Conservation (phyloP, 2,329 filamentous ascomycete genomes). For the Xylaria sp. region DNA sequence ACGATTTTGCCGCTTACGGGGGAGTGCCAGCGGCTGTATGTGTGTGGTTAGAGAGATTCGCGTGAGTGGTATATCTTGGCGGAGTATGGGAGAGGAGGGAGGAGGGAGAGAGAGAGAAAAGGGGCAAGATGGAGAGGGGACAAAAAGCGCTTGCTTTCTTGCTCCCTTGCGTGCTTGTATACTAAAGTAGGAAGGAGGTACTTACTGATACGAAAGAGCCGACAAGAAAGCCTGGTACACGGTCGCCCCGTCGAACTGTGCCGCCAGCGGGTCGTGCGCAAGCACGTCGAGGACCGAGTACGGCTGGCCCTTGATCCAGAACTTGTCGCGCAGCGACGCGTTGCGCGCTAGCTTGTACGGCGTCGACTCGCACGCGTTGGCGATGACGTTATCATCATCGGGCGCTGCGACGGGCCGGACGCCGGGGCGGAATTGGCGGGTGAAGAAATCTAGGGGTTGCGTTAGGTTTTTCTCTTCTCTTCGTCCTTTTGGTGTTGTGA, state of each 20-base stretch:
- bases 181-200: too few relatives aligned
- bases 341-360: conserved; percentile 55
- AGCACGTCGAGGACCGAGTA: conserved; percentile 68
- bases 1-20: conserved; percentile 67
- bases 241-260: conserved; percentile 63
- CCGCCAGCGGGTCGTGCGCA: conserved; percentile 56
- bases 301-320: conserved; percentile 70
- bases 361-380: conserved; percentile 67
- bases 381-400: conserved; percentile 61
- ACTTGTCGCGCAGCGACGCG: conserved; percentile 61
- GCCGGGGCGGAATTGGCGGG: conserved; percentile 58
- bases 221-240: conserved; percentile 71
- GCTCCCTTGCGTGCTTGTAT: too few relatives aligned
- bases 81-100: not conserved
- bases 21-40: conserved; percentile 63
- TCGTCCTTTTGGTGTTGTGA: not conserved
- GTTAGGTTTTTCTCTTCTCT: not conserved
- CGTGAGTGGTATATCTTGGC: not conserved
- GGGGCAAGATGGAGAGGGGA: not conserved
- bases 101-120: not conserved
- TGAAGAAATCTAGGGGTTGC: conserved; percentile 62
- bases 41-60: not conserved
- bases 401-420: conserved; percentile 62
- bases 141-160: too few relatives aligned
- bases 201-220: conserved; percentile 66